These are phyloP conservation scores for Aspergillus hancockii DNA, from an alignment of 495 filamentous ascomycete species.

Conservation along the genomic window DNA sequence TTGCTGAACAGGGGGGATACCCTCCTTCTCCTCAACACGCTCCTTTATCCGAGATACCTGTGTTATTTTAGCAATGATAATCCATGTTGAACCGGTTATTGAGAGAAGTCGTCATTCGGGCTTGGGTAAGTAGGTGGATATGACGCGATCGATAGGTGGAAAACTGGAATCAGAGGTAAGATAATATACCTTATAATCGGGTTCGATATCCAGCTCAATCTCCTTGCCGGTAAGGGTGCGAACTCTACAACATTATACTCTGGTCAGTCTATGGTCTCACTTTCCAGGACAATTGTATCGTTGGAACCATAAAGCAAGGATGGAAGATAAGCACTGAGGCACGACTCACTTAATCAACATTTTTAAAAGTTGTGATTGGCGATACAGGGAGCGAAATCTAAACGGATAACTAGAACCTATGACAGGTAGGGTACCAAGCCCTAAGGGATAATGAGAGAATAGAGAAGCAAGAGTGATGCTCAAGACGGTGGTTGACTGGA, in stretches of 20 bases:
- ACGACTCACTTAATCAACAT: constrained; percentile 53
- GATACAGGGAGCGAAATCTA: not conserved
- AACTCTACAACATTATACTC: constrained; percentile 60
- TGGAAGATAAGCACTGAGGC: not conserved
- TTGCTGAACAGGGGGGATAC: constrained; percentile 96
- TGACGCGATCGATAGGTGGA: not conserved
- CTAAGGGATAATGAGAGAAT: not conserved
- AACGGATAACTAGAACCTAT: not conserved
- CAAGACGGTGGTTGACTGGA: constrained; percentile 3
- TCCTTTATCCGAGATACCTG: constrained; percentile 96
- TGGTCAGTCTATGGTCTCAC: constrained; percentile 9
- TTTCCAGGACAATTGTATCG: not conserved
- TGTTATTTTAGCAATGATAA: constrained; percentile 1
- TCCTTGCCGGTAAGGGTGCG: constrained; percentile 97
- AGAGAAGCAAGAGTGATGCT: not conserved
- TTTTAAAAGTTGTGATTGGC: constrained; percentile 17
- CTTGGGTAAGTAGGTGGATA: not conserved
- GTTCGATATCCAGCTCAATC: constrained; percentile 96
- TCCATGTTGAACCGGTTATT: not conserved
- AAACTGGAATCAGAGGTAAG: constrained; percentile 5
- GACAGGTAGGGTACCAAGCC: not conserved
- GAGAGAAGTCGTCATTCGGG: not conserved
- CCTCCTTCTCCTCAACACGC: constrained; percentile 97
- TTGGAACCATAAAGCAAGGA: not conserved
- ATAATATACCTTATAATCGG: constrained; percentile 77